Conservation (phyloP, 805 yeast species). For the Vanderwaltozyma tropicalis region DNA sequence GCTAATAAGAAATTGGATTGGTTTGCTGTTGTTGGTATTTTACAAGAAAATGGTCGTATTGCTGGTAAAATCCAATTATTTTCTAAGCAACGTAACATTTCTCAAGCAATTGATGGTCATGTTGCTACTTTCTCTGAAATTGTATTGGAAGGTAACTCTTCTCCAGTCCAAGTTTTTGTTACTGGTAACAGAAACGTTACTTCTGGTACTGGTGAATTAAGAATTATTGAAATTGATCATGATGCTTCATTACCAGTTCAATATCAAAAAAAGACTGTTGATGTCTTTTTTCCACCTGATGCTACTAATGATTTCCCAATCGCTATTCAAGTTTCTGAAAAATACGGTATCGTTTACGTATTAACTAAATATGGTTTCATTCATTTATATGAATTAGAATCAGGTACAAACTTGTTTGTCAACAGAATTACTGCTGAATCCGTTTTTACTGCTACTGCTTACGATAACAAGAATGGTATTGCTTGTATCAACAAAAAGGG, state of each 20-base stretch:
- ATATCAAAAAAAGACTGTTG: conserved; percentile 81
- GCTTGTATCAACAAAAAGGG: conserved; percentile 91
- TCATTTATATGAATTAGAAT: conserved; percentile 87
- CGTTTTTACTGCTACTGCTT: conserved; percentile 78
- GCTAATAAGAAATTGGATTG: conserved; percentile 74
- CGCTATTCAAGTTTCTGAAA: conserved; percentile 73
- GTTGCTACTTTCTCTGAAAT: conserved; percentile 82
- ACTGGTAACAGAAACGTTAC: conserved; percentile 83
- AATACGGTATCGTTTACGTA: conserved; percentile 78
- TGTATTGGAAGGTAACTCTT: conserved; percentile 57
- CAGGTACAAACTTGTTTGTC: conserved; percentile 86
- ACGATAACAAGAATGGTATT: conserved; percentile 68
- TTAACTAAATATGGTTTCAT: conserved; percentile 94
- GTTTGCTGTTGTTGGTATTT: conserved; percentile 92
- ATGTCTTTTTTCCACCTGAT: conserved; percentile 93
- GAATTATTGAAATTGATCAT: conserved; percentile 93
- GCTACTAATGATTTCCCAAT: conserved; percentile 95
- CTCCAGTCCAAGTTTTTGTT: conserved; percentile 76
- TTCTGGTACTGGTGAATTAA: conserved; percentile 69
- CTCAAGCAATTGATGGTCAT: conserved; percentile 97
- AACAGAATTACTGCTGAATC: conserved; percentile 95
- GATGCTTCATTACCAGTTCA: conserved; percentile 64
- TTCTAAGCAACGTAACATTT: conserved; percentile 78
- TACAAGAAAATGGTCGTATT: conserved; percentile 86
- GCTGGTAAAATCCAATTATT: conserved; percentile 94